Conservation (phyloP, 2,329 filamentous ascomycete species). For the Thelonectria blattea region DNA sequence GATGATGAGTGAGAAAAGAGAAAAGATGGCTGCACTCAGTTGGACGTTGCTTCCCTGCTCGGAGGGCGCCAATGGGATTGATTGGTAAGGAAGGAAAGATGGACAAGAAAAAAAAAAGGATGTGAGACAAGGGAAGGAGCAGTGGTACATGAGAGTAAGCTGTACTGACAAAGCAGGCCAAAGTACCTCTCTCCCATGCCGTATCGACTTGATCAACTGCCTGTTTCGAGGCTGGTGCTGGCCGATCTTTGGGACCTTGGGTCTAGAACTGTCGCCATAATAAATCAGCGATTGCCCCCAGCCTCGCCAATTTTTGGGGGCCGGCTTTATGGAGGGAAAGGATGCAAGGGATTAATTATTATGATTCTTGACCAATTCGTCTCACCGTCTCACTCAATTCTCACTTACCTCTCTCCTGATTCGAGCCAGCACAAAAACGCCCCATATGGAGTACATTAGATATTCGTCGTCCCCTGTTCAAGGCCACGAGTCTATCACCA, state of each 20-base stretch:
- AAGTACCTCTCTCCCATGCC: neutral
- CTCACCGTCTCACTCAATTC: no score
- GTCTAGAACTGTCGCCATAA: neutral
- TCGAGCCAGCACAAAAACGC: no score
- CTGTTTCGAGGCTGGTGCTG: neutral
- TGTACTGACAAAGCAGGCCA: neutral
- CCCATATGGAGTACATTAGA: no score
- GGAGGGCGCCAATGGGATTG: slow-evolving; percentile 9
- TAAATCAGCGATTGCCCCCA: neutral
- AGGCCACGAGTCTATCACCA: neutral
- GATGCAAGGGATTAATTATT: no score
- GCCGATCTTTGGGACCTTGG: neutral
- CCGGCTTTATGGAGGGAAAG: no score
- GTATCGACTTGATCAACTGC: neutral
- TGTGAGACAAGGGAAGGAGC: neutral
- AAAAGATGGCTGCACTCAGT: neutral
- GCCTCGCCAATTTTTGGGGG: slow-evolving; percentile 13
- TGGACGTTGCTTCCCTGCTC: slow-evolving; percentile 4
- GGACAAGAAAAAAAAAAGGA: no score
- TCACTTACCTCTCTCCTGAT: no score
- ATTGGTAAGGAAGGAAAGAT: neutral
- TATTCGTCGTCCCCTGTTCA: no score
- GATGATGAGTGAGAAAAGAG: slow-evolving; percentile 3
- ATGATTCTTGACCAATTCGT: no score
- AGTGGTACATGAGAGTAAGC: neutral